Percentiles rank a stretch among this genome's conserved stretches.
Evolutionary conservation across 108 stramenopile species (phyloP).

Genomic region (Aurantiochytrium sp.): DNA sequence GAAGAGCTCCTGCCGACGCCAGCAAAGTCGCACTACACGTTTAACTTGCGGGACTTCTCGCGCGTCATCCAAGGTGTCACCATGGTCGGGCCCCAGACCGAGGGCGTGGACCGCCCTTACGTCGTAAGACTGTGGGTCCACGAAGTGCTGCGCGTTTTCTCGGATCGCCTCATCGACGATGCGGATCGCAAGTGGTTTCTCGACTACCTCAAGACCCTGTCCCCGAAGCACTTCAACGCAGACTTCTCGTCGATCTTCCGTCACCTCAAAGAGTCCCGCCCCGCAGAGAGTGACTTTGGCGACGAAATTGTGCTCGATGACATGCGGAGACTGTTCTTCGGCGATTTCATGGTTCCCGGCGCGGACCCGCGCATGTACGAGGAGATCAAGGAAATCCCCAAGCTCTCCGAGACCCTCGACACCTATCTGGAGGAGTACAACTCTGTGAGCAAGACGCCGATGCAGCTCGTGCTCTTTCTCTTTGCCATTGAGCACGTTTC

Average conservation of each 20-base stretch:
- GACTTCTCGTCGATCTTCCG: conserved; percentile 41
- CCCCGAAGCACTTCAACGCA: conserved; percentile 44
- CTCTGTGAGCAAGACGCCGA: conserved; percentile 53
- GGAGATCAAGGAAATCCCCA: conserved; percentile 48
- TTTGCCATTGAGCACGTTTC: conserved; percentile 67
- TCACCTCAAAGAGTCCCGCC: background rate
- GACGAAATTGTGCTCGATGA: conserved; percentile 6
- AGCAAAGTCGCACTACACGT: conserved; percentile 66
- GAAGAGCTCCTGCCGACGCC: conserved; percentile 59
- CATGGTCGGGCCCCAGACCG: conserved; percentile 45
- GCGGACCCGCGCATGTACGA: conserved; percentile 42
- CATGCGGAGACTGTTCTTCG: conserved; percentile 58
- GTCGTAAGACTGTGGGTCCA: conserved; percentile 59
- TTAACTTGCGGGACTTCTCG: conserved; percentile 66
- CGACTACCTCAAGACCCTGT: conserved; percentile 41
- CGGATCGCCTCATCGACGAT: conserved; percentile 60
- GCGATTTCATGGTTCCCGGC: conserved; percentile 30
- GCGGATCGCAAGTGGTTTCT: conserved; percentile 57
- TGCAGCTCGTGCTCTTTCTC: conserved; percentile 66
- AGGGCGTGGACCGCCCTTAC: conserved; percentile 12
- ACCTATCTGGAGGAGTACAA: conserved; percentile 57
- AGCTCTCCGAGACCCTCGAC: conserved; percentile 47
- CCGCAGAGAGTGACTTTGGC: background rate
- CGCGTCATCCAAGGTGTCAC: conserved; percentile 64
- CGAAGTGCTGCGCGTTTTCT: conserved; percentile 63